A percentile compares a stretch with the other conserved stretches of the same genome.
Evolutionary conservation across 2,329 filamentous ascomycete species (phyloP).

Genomic region (Microsporum canis): DNA sequence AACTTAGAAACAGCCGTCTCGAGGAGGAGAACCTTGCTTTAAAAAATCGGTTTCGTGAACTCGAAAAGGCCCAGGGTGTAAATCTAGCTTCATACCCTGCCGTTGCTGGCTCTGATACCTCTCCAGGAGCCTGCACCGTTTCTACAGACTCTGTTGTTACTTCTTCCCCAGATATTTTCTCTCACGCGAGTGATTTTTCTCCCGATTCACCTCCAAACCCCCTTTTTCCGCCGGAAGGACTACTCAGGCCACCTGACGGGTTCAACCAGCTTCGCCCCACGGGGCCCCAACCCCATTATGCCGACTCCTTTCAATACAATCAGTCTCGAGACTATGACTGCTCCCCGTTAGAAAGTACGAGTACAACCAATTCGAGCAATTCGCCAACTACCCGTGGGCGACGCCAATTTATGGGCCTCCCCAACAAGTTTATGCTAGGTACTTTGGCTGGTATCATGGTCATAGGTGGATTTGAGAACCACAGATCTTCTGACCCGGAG

Average conservation of each 20-base stretch:
- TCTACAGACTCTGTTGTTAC: conserved; percentile 28
- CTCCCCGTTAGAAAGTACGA: conserved; percentile 13
- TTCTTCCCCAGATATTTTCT: conserved; percentile 33
- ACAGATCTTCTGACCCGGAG: conserved; percentile 41
- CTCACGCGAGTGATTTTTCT: conserved; percentile 27
- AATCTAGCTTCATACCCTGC: conserved; percentile 27
- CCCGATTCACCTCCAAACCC: conserved; percentile 24
- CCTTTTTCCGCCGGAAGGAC: conserved; percentile 30
- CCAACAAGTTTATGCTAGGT: conserved; percentile 78
- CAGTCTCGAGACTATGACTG: conserved; percentile 22
- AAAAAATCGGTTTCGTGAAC: conserved; percentile 67
- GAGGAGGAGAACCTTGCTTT: conserved; percentile 69
- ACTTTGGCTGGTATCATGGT: conserved; percentile 88
- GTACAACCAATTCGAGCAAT: conserved; percentile 22
- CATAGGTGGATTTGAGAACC: conserved; percentile 65
- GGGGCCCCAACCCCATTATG: conserved; percentile 25
- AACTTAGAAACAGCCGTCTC: conserved; percentile 76
- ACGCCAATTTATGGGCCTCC: conserved; percentile 30
- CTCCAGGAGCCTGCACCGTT: conserved; percentile 29
- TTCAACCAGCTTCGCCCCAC: conserved; percentile 33
- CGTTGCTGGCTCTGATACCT: conserved; percentile 32
- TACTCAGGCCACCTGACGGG: conserved; percentile 35
- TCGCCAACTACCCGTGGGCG: conserved; percentile 35
- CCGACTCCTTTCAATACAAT: conserved; percentile 22
- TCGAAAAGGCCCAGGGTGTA: conserved; percentile 50